Evolutionary conservation across 2,329 filamentous ascomycete species (phyloP).

Genomic region (Achaetomium macrosporum): DNA sequence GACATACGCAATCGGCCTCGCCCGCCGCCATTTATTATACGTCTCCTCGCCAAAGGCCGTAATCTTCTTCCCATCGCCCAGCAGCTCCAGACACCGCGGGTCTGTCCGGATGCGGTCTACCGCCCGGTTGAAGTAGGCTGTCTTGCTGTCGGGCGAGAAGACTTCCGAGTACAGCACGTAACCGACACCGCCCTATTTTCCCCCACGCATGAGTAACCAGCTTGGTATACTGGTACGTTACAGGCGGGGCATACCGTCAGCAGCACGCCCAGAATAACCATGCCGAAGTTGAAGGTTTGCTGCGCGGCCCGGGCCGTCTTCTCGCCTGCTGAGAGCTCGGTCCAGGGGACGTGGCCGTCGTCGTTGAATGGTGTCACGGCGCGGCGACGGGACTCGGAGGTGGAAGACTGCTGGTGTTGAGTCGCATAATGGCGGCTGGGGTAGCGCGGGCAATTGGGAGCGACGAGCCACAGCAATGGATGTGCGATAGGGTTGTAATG

Average conservation of each 20-base stretch:
- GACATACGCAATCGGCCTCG: conserved; percentile 54
- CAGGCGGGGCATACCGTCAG: conserved; percentile 56
- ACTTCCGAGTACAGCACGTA: conserved; percentile 78
- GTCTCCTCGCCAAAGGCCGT: conserved; percentile 76
- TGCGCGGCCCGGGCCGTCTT: conserved; percentile 82
- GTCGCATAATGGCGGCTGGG: conserved; percentile 52
- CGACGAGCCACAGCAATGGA: conserved; percentile 22
- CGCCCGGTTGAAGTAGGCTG: conserved; percentile 80
- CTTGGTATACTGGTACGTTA: background rate
- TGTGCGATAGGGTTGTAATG: conserved; percentile 10
- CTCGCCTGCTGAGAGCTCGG: conserved; percentile 65
- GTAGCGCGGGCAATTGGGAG: conserved; percentile 20
- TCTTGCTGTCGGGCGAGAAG: conserved; percentile 79
- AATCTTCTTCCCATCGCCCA: conserved; percentile 72
- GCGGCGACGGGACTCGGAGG: conserved; percentile 50
- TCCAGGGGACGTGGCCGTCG: conserved; percentile 76
- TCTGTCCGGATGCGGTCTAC: conserved; percentile 74
- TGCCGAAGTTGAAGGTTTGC: conserved; percentile 80
- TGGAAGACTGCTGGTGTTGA: conserved; percentile 31
- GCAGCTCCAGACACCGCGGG: conserved; percentile 60
- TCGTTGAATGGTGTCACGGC: conserved; percentile 81
- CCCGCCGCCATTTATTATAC: conserved; percentile 71
- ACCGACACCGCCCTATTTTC: conserved; percentile 60
- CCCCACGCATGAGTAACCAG: background rate
- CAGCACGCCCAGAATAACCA: conserved; percentile 68